Conservation (phyloP, 345 rosid species). For the Melaleuca quinquenervia region DNA sequence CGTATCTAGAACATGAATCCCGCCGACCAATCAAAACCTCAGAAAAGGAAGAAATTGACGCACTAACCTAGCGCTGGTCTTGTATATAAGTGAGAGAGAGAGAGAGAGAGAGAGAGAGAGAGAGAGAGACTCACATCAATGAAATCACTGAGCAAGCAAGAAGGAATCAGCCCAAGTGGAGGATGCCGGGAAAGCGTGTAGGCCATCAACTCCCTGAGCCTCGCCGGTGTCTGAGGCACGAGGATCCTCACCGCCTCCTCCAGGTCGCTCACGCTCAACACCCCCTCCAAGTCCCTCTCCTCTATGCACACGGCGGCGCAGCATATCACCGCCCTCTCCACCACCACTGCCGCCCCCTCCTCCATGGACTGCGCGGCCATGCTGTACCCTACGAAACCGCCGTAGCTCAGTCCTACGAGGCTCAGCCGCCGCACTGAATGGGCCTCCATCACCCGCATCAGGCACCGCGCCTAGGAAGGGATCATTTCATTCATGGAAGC, state of each 20-base stretch:
- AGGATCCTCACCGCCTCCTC: constrained; percentile 58
- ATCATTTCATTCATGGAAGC: neutral
- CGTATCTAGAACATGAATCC: neutral
- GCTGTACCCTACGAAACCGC: constrained; percentile 73
- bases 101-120: neutral
- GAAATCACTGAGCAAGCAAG: constrained; percentile 48
- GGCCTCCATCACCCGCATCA: constrained; percentile 53
- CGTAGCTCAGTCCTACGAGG: constrained; percentile 73
- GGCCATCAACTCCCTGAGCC: constrained; percentile 48
- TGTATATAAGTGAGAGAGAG: neutral
- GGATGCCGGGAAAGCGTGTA: constrained; percentile 33
- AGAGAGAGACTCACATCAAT: constrained; percentile 27
- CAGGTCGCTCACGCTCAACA: constrained; percentile 48
- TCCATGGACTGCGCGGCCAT: constrained; percentile 56
- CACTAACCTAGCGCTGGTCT: neutral
- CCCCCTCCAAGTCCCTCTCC: constrained; percentile 65
- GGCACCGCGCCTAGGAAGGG: constrained; percentile 29
- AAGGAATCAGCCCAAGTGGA: constrained; percentile 33
- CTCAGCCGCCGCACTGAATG: constrained; percentile 36
- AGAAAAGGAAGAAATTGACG: neutral
- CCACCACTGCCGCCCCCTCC: constrained; percentile 49
- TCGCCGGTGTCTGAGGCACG: constrained; percentile 48
- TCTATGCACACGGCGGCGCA: constrained; percentile 74
- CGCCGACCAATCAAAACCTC: neutral
- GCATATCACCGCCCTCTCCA: constrained; percentile 62